Evolutionary conservation across 352 stramenopile species (phyloP).

Genomic region (Pythium brachiatum): DNA sequence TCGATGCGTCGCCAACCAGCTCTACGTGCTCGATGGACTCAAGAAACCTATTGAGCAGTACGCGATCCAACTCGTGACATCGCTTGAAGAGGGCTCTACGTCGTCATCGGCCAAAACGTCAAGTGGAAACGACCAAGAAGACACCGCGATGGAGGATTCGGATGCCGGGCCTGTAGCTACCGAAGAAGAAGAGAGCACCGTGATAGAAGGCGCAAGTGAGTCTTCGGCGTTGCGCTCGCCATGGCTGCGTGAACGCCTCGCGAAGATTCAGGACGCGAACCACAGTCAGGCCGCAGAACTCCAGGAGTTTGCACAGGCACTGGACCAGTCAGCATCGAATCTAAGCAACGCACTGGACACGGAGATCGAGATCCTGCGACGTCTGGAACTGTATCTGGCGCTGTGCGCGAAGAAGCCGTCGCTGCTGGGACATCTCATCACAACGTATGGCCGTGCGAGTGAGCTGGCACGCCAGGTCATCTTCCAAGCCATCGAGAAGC

Average conservation of each 20-base stretch:
- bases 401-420: slow-evolving; percentile 77
- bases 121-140: slow-evolving; percentile 15
- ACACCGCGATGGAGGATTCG: slow-evolving; percentile 29
- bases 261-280: slow-evolving; percentile 12
- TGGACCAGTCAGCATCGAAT: slow-evolving; percentile 13
- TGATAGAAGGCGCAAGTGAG: background rate
- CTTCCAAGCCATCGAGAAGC: slow-evolving; percentile 78
- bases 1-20: slow-evolving; percentile 74
- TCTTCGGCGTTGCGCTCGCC: background rate
- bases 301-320: slow-evolving; percentile 35
- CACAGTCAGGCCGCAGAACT: slow-evolving; percentile 30
- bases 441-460: slow-evolving; percentile 54
- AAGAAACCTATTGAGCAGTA: slow-evolving; percentile 63
- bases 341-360: slow-evolving; percentile 30
- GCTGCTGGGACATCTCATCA: slow-evolving; percentile 54
- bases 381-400: slow-evolving; percentile 67
- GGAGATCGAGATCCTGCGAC: slow-evolving; percentile 60
- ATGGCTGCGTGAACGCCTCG: slow-evolving; percentile 22
- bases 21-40: slow-evolving; percentile 54
- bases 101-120: background rate
- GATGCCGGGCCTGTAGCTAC: background rate
- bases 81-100: slow-evolving; percentile 28
- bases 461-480: slow-evolving; percentile 67
- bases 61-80: slow-evolving; percentile 56
- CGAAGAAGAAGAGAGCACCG: slow-evolving; percentile 1